Base-by-base conservation (phyloP, 306 rosid genomes). In the Cotoneaster glaucophyllus region DNA sequence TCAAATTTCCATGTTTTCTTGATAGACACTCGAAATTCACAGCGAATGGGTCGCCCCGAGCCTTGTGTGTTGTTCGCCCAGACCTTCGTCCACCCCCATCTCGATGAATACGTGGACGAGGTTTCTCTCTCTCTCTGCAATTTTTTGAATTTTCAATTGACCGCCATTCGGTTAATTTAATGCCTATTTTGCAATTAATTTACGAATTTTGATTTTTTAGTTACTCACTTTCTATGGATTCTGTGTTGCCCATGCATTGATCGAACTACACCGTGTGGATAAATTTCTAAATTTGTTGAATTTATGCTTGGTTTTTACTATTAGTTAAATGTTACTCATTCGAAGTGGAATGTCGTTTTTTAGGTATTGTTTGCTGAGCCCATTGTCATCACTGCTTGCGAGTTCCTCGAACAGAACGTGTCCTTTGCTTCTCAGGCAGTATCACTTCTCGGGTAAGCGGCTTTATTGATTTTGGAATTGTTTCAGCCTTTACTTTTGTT, bases 61-160 rank as follows among this genome's bases (percentile, higher is more conserved):
- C 99, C 97, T 41, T 92, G 88, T 75, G 93, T 92, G 24, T 81
- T 92, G 81, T 95, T 92, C 82, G 71, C 97, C 61, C 99, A 95
- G 78, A 89, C 89, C 84, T 92, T 95, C 85, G 93, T 87, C 67
- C 99, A 92, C 63, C 85, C 97, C 11, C 92, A 88, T 69, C 99
- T 95, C 71, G 97, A 95, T 21, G 99, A 95, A 85, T 92, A 92
- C 84, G 97, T 95, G 57, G 99, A 95, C 87, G 99, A 95, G 97
- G 99, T 89, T 84, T 71, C 48, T 79, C 52, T 45, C 72, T 48
- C 21, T 15, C 37, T 19, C 21, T 37, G 41, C 41, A 37, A 29
- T 52, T 39, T 70, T 21, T 5, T 58, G 4, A 21, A 65, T 5
- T 65, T 65, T 65, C 18, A 65, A 31, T 64, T 29, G 28, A 17